Percentiles rank a stretch among this genome's conserved stretches.
Evolutionary conservation across 1,139 yeast species (phyloP).

Genomic region (Suhomyces chickasaworum): DNA sequence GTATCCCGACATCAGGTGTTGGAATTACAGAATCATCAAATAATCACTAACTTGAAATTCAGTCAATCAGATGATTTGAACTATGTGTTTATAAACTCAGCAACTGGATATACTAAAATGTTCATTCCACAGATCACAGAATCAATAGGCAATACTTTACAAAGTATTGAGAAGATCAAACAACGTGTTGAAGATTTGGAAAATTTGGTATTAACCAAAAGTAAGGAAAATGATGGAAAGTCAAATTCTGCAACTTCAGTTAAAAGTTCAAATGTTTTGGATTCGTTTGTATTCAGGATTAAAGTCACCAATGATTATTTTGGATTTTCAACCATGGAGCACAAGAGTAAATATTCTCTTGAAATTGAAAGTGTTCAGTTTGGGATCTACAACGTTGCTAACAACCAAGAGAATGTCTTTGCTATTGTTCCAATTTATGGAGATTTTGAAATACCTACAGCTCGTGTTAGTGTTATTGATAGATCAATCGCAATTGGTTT

Average conservation of each 20-base stretch:
- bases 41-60: conserved; percentile 25
- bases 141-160: conserved; percentile 20
- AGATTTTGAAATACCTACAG: conserved; percentile 42
- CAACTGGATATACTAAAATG: conserved; percentile 39
- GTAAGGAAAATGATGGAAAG: neutral
- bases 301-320: conserved; percentile 37
- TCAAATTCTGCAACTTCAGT: neutral
- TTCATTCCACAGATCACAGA: conserved; percentile 32
- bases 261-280: conserved; percentile 1
- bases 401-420: conserved; percentile 12
- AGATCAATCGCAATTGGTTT: conserved; percentile 39
- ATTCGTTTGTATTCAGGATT: conserved; percentile 27
- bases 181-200: conserved; percentile 18
- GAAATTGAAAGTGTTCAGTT: conserved; percentile 33
- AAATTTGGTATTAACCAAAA: conserved; percentile 2
- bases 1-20: conserved; percentile 20
- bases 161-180: conserved; percentile 17
- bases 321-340: conserved; percentile 37
- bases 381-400: conserved; percentile 28
- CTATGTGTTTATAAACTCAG: conserved; percentile 24
- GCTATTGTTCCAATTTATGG: conserved; percentile 37
- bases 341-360: conserved; percentile 35
- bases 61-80: conserved; percentile 18
- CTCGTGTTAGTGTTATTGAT: conserved; percentile 41
- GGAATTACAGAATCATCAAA: conserved; percentile 36